These are phyloP conservation scores for Pseudonitzschia multistriata DNA, from an alignment of 108 stramenopile species.

Conservation along the genomic window DNA sequence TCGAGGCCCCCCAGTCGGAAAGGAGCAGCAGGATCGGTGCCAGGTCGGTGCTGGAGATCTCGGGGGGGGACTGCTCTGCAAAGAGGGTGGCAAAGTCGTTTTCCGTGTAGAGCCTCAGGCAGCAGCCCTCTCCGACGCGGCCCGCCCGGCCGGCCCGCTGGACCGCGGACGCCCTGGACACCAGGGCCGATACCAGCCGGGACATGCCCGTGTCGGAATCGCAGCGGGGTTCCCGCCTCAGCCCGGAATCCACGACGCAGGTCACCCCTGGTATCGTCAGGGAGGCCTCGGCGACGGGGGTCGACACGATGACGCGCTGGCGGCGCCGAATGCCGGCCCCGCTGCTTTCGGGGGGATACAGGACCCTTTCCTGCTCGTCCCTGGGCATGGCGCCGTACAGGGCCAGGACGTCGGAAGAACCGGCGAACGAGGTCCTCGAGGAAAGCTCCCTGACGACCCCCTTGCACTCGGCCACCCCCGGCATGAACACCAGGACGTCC, in stretches of 20 bases:
- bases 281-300: conserved; percentile 85
- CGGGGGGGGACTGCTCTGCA: conserved; percentile 48
- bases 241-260: conserved; percentile 80
- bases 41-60: conserved; percentile 72
- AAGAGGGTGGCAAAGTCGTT: conserved; percentile 41
- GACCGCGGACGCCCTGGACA: conserved; percentile 64
- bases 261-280: conserved; percentile 78
- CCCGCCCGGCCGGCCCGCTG: conserved; percentile 89
- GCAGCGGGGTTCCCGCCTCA: conserved; percentile 65
- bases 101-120: conserved; percentile 73
- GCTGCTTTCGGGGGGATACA: conserved; percentile 27
- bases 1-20: conserved; percentile 70
- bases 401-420: conserved; percentile 50
- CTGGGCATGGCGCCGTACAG: conserved; percentile 70
- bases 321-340: not conserved
- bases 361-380: conserved; percentile 64
- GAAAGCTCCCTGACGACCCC: conserved; percentile 51
- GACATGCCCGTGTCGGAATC: conserved; percentile 75
- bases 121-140: conserved; percentile 73
- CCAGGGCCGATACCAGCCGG: conserved; percentile 55
- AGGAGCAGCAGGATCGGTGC: conserved; percentile 69
- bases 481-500: conserved; percentile 81
- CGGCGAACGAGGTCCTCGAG: conserved; percentile 20
- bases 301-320: conserved; percentile 73
- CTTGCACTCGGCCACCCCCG: conserved; percentile 81